A percentile compares a stretch with the other conserved stretches of the same genome.
Evolutionary conservation across 176 grass and related monocot species (phyloP).

Genomic region (Triticum aestivum): IWGSC_CS_RefSeq_v2.1 NC_057806.1:478312465-478312964

Average conservation of each 20-base stretch:
- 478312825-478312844: constrained; percentile 9
- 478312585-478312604: not conserved
- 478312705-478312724: too few relatives aligned
- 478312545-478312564: not conserved
- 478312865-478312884: not conserved
- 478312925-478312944: not conserved
- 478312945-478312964: not conserved
- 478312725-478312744: too few relatives aligned
- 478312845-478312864: not conserved
- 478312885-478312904: not conserved
- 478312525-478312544: not conserved
- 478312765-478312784: not conserved
- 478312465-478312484: not conserved
- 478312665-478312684: not conserved
- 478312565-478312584: not conserved
- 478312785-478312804: not conserved
- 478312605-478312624: not conserved
- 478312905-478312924: not conserved
- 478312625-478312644: not conserved
- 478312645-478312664: not conserved
- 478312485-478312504: not conserved
- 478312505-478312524: not conserved
- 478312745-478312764: not conserved
- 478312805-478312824: not conserved
- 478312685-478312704: not conserved